These are phyloP conservation scores for Emericellopsis atlantica DNA, from an alignment of 2,329 filamentous ascomycete genomes.

Conservation along the genomic window DNA sequence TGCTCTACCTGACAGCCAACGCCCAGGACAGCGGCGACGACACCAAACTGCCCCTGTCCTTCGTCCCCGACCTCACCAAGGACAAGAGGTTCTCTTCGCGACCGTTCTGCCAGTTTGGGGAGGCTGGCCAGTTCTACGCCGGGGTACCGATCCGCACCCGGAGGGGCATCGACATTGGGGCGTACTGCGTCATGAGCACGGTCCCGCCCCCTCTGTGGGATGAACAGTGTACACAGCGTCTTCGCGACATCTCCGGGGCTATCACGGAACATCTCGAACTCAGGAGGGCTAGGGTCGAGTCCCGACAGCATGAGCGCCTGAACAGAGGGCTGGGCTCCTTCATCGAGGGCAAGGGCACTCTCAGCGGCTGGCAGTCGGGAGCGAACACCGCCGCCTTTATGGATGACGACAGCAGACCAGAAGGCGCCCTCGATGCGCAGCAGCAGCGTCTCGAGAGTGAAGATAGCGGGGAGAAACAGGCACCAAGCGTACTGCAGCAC, in stretches of 20 bases:
- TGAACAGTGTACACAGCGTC: conserved; percentile 10
- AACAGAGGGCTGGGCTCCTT: conserved; percentile 21
- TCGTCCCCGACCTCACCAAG: conserved; percentile 18
- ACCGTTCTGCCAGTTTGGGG: conserved; percentile 10
- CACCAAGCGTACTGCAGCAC: too few species aligned
- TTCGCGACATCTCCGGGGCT: conserved; percentile 14
- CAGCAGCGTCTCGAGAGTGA: not conserved
- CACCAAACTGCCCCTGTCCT: conserved; percentile 14
- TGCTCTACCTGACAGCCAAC: not conserved
- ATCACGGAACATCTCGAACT: conserved; percentile 23
- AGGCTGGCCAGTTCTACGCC: conserved; percentile 21
- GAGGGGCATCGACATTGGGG: conserved; percentile 27
- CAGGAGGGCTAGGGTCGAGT: conserved; percentile 10
- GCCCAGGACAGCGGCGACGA: not conserved
- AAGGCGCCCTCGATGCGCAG: not conserved
- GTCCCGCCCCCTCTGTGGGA: conserved; percentile 9
- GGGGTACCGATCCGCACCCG: conserved; percentile 25
- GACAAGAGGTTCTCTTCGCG: conserved; percentile 15
- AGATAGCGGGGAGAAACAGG: too few species aligned
- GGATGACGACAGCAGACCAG: not conserved
- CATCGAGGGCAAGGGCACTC: conserved; percentile 17
- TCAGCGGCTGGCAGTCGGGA: conserved; percentile 10
- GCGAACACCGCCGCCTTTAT: too few species aligned
- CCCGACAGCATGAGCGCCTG: conserved; percentile 21
- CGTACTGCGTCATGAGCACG: conserved; percentile 18